phyloP scores from a whole-genome alignment of 2,329 filamentous ascomycete species.

The Calcarisporium arbuscula region DNA sequence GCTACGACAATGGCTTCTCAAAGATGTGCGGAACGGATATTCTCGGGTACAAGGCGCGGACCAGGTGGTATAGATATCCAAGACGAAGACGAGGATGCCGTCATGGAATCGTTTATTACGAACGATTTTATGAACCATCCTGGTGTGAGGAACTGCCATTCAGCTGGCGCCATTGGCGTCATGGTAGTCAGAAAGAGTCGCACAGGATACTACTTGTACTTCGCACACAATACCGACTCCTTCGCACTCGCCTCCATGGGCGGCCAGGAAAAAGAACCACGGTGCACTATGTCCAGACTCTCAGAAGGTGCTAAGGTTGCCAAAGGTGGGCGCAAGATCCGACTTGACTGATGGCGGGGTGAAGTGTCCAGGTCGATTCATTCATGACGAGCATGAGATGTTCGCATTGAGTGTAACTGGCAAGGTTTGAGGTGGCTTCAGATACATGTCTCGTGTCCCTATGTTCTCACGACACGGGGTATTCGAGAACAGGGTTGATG shows the following conservation, averaged over 20 bases:
- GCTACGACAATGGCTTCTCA: constrained; percentile 88
- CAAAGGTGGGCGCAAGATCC: constrained; percentile 47
- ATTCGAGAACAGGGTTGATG: too few relatives aligned
- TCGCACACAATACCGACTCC: constrained; percentile 91
- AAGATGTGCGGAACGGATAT: constrained; percentile 79
- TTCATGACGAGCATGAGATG: too few relatives aligned
- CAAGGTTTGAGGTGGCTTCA: too few relatives aligned
- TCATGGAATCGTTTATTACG: constrained; percentile 69
- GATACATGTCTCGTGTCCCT: too few relatives aligned
- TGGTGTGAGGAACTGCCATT: constrained; percentile 72
- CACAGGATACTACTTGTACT: constrained; percentile 76
- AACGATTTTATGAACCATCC: constrained; percentile 93
- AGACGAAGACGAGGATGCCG: constrained; percentile 70
- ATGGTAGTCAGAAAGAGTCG: constrained; percentile 81
- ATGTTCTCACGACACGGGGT: too few relatives aligned
- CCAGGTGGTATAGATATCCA: constrained; percentile 55
- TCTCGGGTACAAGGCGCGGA: constrained; percentile 58
- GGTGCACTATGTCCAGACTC: constrained; percentile 83
- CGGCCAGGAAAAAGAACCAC: constrained; percentile 65
- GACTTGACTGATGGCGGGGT: constrained; percentile 22
- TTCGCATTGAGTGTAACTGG: too few relatives aligned
- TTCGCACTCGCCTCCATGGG: constrained; percentile 86
- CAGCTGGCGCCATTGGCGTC: constrained; percentile 82
- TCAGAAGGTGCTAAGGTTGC: constrained; percentile 45
- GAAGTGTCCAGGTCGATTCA: too few relatives aligned